These are phyloP conservation scores for Clitopilus passeckerianus DNA, from an alignment of 768 basidiomycete genomes.

Conservation along the genomic window DNA sequence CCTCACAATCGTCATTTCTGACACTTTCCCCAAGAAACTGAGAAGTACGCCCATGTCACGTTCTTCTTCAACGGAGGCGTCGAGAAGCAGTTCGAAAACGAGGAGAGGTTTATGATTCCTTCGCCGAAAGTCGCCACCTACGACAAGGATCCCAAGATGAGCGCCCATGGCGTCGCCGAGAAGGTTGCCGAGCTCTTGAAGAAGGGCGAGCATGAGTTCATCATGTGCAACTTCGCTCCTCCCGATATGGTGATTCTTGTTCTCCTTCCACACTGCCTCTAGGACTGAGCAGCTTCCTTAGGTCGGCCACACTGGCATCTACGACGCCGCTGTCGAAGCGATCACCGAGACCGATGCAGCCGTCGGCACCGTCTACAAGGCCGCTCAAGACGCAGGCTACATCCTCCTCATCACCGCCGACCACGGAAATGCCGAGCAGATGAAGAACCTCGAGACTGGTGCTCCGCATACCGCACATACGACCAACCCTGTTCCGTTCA, in stretches of 20 bases:
- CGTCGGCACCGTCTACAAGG: slow-evolving; percentile 82
- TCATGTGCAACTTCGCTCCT: slow-evolving; percentile 98
- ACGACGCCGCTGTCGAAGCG: slow-evolving; percentile 86
- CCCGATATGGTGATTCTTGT: slow-evolving; percentile 77
- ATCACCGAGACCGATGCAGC: slow-evolving; percentile 87
- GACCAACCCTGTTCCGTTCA: slow-evolving; percentile 87
- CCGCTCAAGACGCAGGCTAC: slow-evolving; percentile 83
- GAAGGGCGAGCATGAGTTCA: slow-evolving; percentile 69
- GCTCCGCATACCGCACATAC: slow-evolving; percentile 91
- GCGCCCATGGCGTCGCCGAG: slow-evolving; percentile 81
- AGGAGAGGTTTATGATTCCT: slow-evolving; percentile 83
- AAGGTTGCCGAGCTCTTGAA: slow-evolving; percentile 87
- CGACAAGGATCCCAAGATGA: slow-evolving; percentile 89
- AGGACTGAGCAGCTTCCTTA: slow-evolving; percentile 14
- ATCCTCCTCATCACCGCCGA: slow-evolving; percentile 87
- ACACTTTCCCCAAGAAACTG: slow-evolving; percentile 58
- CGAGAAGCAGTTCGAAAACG: slow-evolving; percentile 83
- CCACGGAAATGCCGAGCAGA: slow-evolving; percentile 95
- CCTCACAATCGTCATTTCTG: not conserved
- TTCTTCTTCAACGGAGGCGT: slow-evolving; percentile 99
- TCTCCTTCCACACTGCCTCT: not conserved
- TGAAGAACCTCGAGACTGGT: slow-evolving; percentile 79
- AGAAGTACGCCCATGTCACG: slow-evolving; percentile 96
- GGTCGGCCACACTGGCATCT: slow-evolving; percentile 92
- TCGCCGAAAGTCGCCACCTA: slow-evolving; percentile 95